Conservation (phyloP, 2,329 filamentous ascomycete species). For the Exserohilum rostratum region DNA sequence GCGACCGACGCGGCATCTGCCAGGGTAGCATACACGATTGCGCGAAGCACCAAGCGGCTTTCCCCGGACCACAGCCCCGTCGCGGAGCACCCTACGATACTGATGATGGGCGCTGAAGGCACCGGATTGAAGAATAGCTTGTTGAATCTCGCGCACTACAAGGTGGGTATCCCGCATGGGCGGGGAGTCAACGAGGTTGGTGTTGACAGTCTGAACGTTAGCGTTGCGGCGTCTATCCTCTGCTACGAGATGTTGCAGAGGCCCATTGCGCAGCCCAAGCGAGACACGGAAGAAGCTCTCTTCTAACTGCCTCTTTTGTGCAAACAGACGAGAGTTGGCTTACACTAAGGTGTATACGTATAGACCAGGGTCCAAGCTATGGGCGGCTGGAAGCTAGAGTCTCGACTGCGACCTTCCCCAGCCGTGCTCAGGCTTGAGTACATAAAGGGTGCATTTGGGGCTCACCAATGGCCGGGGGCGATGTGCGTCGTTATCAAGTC, state of each 20-base stretch:
- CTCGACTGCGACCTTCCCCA: neutral
- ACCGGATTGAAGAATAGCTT: slow-evolving; percentile 36
- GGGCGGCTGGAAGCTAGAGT: neutral
- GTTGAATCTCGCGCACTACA: slow-evolving; percentile 65
- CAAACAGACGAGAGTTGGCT: neutral
- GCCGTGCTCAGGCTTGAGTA: slow-evolving; percentile 5
- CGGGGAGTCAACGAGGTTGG: slow-evolving; percentile 56
- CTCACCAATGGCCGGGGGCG: slow-evolving; percentile 2
- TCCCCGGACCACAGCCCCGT: slow-evolving; percentile 37
- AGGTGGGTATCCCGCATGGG: slow-evolving; percentile 66
- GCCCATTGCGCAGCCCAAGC: slow-evolving; percentile 22
- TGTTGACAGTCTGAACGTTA: slow-evolving; percentile 93
- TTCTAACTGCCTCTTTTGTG: slow-evolving; percentile 25
- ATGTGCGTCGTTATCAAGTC: slow-evolving; percentile 14
- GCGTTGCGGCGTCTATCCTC: slow-evolving; percentile 81
- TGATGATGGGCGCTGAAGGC: slow-evolving; percentile 66
- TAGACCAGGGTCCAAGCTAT: neutral
- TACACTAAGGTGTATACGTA: slow-evolving; percentile 6
- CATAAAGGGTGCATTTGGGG: neutral
- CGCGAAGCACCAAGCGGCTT: slow-evolving; percentile 27
- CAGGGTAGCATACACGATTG: slow-evolving; percentile 34
- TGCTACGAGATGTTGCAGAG: slow-evolving; percentile 69
- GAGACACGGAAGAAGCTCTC: slow-evolving; percentile 22
- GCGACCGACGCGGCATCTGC: slow-evolving; percentile 27
- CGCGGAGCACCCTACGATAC: slow-evolving; percentile 66